A percentile compares a stretch with the other conserved stretches of the same genome.
Evolutionary conservation across 495 filamentous ascomycete species (phyloP).

Genomic region (Aspergillus kassunensis): DNA sequence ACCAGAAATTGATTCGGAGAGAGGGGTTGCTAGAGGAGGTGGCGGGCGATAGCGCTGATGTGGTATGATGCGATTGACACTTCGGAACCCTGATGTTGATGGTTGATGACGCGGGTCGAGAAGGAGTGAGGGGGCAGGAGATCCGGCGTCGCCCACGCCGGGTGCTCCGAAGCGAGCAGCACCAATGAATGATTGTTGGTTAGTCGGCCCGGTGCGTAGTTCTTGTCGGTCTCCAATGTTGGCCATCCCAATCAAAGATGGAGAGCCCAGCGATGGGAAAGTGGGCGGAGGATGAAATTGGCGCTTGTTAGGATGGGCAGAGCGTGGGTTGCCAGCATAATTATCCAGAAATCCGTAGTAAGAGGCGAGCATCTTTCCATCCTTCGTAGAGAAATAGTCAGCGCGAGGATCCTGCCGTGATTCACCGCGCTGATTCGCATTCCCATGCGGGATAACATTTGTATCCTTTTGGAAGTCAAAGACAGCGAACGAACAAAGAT

Average conservation of each 20-base stretch:
- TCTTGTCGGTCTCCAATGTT: constrained; percentile 44
- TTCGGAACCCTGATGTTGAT: constrained; percentile 49
- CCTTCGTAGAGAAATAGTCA: constrained; percentile 91
- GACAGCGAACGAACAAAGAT: constrained; percentile 95
- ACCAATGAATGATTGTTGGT: constrained; percentile 29
- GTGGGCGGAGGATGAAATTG: constrained; percentile 74
- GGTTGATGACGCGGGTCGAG: constrained; percentile 88
- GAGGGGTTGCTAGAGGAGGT: constrained; percentile 28
- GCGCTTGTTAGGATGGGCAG: constrained; percentile 47
- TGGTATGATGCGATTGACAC: constrained; percentile 35
- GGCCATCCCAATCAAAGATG: constrained; percentile 48
- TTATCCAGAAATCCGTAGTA: constrained; percentile 91
- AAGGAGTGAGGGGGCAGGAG: constrained; percentile 61
- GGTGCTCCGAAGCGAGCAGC: constrained; percentile 26
- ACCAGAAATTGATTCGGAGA: constrained; percentile 40
- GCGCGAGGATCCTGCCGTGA: constrained; percentile 63
- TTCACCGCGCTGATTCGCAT: constrained; percentile 26
- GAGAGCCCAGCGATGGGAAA: constrained; percentile 68
- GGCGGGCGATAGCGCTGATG: constrained; percentile 51
- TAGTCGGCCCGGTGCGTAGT: constrained; percentile 33
- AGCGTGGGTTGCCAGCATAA: constrained; percentile 66
- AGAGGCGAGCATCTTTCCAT: constrained; percentile 95
- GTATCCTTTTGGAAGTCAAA: constrained; percentile 90
- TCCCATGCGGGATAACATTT: constrained; percentile 48
- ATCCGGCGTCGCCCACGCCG: constrained; percentile 26